A percentile compares a stretch with the other conserved stretches of the same genome.
Conservation (phyloP, 116 monocot species). For the Papilionanthe hybrid region DNA sequence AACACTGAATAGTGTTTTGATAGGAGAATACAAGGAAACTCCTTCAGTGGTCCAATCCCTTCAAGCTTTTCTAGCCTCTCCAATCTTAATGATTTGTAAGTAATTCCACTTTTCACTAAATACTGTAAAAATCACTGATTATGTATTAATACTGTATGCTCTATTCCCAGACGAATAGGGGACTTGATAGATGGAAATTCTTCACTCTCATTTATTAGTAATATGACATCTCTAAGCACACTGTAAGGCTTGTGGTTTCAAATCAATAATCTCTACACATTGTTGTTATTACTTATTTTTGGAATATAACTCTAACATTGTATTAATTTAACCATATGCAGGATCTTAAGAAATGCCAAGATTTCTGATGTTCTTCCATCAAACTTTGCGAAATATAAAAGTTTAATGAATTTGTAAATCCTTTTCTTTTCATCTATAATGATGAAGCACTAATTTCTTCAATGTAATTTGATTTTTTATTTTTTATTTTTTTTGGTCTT, state of each 20-base stretch:
- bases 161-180: slow-evolving; percentile 51
- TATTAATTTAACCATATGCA: slow-evolving; percentile 10
- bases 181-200: slow-evolving; percentile 73
- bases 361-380: slow-evolving; percentile 57
- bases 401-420: slow-evolving; percentile 37
- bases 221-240: slow-evolving; percentile 57
- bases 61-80: slow-evolving; percentile 59
- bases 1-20: neutral
- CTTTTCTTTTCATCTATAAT: neutral
- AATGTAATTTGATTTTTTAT: neutral
- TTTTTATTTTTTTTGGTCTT: neutral
- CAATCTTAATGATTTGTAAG: slow-evolving; percentile 59
- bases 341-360: slow-evolving; percentile 72
- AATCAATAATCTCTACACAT: neutral
- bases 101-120: too few relatives aligned
- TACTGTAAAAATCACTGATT: neutral
- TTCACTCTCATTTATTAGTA: slow-evolving; percentile 56
- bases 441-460: neutral
- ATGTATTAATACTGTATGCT: neutral
- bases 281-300: neutral
- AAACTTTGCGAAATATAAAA: slow-evolving; percentile 40
- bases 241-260: slow-evolving; percentile 44
- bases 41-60: slow-evolving; percentile 86
- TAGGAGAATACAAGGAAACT: slow-evolving; percentile 92
- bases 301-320: neutral